Evolutionary conservation across 106 monocot species (phyloP).

Genomic region (Allium sativum): DNA sequence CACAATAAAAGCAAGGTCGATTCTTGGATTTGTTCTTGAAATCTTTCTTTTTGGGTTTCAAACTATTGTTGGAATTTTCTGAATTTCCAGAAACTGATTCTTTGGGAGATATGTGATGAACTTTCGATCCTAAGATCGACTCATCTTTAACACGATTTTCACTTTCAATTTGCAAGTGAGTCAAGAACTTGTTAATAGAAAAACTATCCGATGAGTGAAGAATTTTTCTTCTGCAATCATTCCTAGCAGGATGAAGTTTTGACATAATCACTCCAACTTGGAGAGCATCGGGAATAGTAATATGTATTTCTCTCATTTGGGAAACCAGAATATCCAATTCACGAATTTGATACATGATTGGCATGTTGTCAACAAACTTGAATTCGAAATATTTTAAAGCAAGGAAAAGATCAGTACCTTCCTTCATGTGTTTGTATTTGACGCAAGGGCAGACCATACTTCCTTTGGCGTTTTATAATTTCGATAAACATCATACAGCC

Average conservation of each 20-base stretch:
- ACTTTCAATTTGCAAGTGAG: neutral
- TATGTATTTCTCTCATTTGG: neutral
- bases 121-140: too few species aligned
- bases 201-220: neutral
- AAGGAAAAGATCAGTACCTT: neutral
- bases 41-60: too few species aligned
- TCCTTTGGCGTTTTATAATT: neutral
- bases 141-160: neutral
- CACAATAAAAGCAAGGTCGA: too few species aligned
- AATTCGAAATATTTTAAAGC: neutral
- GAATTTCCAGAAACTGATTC: too few species aligned
- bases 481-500: neutral
- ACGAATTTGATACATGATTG: neutral
- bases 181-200: neutral
- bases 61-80: too few species aligned
- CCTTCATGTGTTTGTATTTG: neutral
- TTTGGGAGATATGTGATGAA: too few species aligned
- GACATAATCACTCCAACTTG: neutral
- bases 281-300: neutral
- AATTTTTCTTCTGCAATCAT: neutral
- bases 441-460: neutral
- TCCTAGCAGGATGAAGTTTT: neutral
- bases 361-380: neutral
- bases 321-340: neutral
- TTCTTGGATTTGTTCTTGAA: too few species aligned